phyloP scores from a whole-genome alignment of 352 stramenopile species.

The Phytophthora kernoviae region DNA sequence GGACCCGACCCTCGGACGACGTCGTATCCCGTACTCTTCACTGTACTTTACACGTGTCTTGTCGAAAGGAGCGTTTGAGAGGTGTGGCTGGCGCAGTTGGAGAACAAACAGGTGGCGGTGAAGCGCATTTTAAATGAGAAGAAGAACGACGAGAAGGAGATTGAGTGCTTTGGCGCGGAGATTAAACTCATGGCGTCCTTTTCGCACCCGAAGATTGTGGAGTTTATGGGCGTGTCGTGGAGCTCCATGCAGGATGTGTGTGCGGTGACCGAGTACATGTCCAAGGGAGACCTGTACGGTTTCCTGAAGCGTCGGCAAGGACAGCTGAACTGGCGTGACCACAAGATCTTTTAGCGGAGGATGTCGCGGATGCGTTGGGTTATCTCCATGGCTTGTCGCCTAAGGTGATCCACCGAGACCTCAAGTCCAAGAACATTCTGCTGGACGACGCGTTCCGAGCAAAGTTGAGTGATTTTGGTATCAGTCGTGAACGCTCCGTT shows the following conservation, averaged over 20 bases:
- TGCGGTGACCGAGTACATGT: slow-evolving; percentile 86
- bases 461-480: slow-evolving; percentile 80
- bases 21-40: slow-evolving; percentile 71
- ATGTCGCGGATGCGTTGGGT: slow-evolving; percentile 70
- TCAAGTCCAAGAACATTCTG: slow-evolving; percentile 84
- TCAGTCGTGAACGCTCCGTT: slow-evolving; percentile 75
- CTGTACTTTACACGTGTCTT: slow-evolving; percentile 86
- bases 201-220: slow-evolving; percentile 81
- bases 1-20: slow-evolving; percentile 52
- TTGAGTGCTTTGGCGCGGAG: slow-evolving; percentile 83
- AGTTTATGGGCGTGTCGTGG: slow-evolving; percentile 83
- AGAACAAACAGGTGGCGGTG: slow-evolving; percentile 79
- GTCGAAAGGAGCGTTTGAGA: slow-evolving; percentile 87
- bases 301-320: slow-evolving; percentile 74
- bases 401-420: slow-evolving; percentile 82
- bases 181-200: slow-evolving; percentile 89
- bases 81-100: slow-evolving; percentile 83
- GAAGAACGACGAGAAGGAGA: slow-evolving; percentile 83
- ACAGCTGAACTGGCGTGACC: slow-evolving; percentile 72
- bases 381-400: slow-evolving; percentile 77
- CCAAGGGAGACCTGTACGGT: slow-evolving; percentile 71
- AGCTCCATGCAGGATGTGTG: slow-evolving; percentile 71
- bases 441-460: slow-evolving; percentile 65
- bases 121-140: slow-evolving; percentile 86
- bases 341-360: slow-evolving; percentile 80